These are phyloP conservation scores for Angophora floribunda DNA, from an alignment of 345 rosid species.

Conservation along the genomic window DNA sequence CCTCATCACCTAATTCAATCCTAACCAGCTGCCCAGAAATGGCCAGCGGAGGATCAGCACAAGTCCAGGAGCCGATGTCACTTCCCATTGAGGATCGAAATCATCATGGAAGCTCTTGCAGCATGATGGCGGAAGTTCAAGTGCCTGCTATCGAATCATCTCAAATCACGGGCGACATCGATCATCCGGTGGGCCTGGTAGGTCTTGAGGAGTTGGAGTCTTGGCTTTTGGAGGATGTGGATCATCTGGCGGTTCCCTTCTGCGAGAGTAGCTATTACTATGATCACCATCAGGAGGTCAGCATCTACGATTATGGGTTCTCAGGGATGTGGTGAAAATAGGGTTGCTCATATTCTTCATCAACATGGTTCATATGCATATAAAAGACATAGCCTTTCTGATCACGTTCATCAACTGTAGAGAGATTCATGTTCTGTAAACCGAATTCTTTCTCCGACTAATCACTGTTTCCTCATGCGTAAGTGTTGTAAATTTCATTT, in stretches of 20 bases:
- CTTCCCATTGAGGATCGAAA: neutral
- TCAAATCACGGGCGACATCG: neutral
- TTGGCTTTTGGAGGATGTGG: slow-evolving; percentile 15
- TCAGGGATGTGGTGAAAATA: neutral
- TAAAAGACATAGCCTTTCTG: neutral
- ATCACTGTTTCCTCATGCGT: neutral
- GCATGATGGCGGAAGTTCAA: neutral
- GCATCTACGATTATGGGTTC: slow-evolving; percentile 14
- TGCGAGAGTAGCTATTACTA: neutral
- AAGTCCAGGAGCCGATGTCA: neutral
- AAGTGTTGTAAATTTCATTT: neutral
- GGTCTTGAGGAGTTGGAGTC: slow-evolving; percentile 14
- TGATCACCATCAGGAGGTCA: slow-evolving; percentile 4
- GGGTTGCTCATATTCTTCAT: neutral
- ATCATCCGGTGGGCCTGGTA: neutral
- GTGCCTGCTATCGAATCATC: neutral
- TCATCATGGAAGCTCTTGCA: neutral
- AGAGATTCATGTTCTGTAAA: neutral
- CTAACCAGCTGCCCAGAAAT: neutral
- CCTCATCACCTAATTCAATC: neutral
- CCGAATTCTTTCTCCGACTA: neutral
- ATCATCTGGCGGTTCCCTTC: neutral
- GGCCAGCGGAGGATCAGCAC: neutral
- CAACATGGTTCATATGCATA: neutral
- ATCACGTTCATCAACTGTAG: neutral